Evolutionary conservation across 257 asterid genomes (phyloP).

Genomic region (Solanum paucissectum): DNA sequence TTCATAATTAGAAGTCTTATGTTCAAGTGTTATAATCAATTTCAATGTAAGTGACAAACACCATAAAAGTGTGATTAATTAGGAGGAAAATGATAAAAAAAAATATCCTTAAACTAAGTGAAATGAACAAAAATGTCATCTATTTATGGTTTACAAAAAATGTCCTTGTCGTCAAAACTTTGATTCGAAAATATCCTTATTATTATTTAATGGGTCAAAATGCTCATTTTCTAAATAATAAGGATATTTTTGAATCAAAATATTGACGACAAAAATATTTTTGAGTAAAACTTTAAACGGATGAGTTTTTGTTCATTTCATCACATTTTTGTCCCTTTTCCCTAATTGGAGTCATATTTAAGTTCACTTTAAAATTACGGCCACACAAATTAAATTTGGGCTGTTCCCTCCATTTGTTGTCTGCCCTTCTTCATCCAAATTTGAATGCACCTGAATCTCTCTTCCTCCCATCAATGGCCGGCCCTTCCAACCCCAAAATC

Average conservation of each 20-base stretch:
- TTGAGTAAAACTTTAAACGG: rapidly evolving
- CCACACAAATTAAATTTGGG: neutral
- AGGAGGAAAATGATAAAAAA: neutral
- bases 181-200: too few relatives aligned
- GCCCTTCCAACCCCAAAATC: slow-evolving; percentile 19
- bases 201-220: too few relatives aligned
- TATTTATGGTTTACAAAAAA: too few relatives aligned
- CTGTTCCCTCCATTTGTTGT: neutral
- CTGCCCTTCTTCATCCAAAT: neutral
- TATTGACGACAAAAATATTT: too few relatives aligned
- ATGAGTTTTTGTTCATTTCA: too few relatives aligned
- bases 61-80: neutral
- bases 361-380: neutral
- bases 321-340: too few relatives aligned
- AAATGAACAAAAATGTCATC: too few relatives aligned
- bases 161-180: too few relatives aligned
- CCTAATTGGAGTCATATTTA: too few relatives aligned
- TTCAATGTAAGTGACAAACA: neutral
- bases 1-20: too few relatives aligned
- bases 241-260: too few relatives aligned
- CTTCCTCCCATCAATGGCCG: neutral
- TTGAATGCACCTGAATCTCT: neutral
- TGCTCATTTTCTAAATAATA: too few relatives aligned
- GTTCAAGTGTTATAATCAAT: neutral
- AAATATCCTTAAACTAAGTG: neutral